Evolutionary conservation across 345 rosid genomes (phyloP).

Genomic region (Brassica juncea): DNA sequence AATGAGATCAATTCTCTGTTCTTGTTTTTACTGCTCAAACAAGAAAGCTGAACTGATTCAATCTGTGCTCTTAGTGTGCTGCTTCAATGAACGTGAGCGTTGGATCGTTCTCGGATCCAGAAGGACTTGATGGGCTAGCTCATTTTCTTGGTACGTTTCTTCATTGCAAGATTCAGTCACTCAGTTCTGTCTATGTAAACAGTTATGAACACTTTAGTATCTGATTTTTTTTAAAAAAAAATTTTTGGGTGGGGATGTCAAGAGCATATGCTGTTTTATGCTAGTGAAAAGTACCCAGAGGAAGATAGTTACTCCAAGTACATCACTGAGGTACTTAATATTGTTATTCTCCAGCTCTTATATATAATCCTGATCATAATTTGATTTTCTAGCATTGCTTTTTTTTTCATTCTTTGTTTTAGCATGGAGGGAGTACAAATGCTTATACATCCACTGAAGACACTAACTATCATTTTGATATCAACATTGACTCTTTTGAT

Average conservation of each 20-base stretch:
- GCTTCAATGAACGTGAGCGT: constrained; percentile 86
- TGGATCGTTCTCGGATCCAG: constrained; percentile 77
- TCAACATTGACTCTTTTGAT: constrained; percentile 67
- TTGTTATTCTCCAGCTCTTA: not conserved
- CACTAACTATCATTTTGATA: constrained; percentile 74
- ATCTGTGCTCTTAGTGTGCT: constrained; percentile 60
- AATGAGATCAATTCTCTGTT: not conserved
- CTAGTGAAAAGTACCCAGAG: constrained; percentile 85
- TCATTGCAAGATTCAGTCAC: not conserved
- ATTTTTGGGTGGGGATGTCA: not conserved
- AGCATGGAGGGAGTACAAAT: constrained; percentile 92
- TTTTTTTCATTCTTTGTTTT: not conserved
- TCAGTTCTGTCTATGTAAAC: not conserved
- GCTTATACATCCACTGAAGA: constrained; percentile 70
- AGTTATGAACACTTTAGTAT: not conserved
- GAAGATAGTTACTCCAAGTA: constrained; percentile 84
- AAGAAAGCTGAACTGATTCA: not conserved
- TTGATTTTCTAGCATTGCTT: not conserved
- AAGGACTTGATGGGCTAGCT: constrained; percentile 83
- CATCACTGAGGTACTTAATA: constrained; percentile 58
- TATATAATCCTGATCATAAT: not conserved
- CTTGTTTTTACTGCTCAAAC: not conserved
- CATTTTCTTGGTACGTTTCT: constrained; percentile 80
- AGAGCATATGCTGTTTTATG: constrained; percentile 97
- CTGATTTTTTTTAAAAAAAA: not conserved